Evolutionary conservation across 495 filamentous ascomycete species (phyloP).

Genomic region (Rhypophila decipiens): DNA sequence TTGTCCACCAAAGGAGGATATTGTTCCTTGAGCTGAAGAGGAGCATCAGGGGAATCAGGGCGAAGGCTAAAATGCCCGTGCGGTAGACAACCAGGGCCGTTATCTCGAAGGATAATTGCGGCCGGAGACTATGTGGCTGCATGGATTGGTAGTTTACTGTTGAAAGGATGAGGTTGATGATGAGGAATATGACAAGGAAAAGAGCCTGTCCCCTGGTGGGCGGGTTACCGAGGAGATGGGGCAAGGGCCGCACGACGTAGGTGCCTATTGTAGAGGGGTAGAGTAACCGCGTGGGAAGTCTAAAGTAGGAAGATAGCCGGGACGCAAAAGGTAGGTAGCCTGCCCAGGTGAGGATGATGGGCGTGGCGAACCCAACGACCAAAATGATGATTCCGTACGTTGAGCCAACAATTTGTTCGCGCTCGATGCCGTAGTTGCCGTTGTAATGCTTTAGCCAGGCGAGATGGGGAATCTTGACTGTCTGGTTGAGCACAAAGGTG

Average conservation of each 20-base stretch:
- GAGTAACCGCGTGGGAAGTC: background rate
- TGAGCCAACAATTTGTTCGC: background rate
- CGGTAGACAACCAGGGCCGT: conserved; percentile 31
- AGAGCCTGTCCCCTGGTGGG: conserved; percentile 34
- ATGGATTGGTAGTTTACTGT: conserved; percentile 22
- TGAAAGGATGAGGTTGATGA: conserved; percentile 36
- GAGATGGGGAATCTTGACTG: background rate
- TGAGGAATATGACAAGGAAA: conserved; percentile 27
- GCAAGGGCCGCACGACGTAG: conserved; percentile 20
- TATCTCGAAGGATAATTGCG: conserved; percentile 21
- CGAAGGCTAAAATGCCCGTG: conserved; percentile 30
- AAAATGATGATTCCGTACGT: conserved; percentile 6
- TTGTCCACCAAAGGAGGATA: conserved; percentile 36
- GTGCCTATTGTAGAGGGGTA: conserved; percentile 25
- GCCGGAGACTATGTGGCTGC: conserved; percentile 19
- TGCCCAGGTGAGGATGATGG: conserved; percentile 5
- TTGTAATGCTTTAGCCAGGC: background rate
- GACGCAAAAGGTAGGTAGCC: conserved; percentile 1
- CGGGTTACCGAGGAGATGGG: conserved; percentile 21
- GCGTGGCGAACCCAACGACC: conserved; percentile 1
- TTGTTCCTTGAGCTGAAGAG: conserved; percentile 39
- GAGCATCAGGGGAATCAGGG: conserved; percentile 25
- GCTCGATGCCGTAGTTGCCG: background rate
- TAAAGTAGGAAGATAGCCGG: background rate
- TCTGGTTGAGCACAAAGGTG: background rate